Percentiles rank a stretch among this genome's conserved stretches.
Conservation (phyloP, 148 eudicot species). For the Fagopyrum tataricum region DNA sequence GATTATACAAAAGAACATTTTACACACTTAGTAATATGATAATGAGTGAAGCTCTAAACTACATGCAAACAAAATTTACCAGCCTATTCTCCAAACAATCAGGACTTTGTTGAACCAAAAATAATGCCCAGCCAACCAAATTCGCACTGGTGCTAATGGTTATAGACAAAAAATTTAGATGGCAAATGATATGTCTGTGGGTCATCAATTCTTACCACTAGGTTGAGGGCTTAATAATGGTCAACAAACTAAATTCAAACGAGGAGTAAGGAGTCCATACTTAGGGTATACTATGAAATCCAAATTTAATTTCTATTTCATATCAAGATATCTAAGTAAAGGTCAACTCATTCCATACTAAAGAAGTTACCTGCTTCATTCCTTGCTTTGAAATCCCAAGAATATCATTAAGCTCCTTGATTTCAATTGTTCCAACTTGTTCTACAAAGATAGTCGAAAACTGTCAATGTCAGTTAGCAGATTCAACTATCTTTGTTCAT, state of each 20-base stretch:
- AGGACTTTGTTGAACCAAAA: not conserved
- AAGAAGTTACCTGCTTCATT: conserved; percentile 34
- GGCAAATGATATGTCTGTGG: not conserved
- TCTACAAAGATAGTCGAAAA: conserved; percentile 13
- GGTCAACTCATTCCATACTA: not conserved
- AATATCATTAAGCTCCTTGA: conserved; percentile 42
- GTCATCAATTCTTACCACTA: too few relatives aligned
- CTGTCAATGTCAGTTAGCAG: conserved; percentile 5
- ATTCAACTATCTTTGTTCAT: not conserved
- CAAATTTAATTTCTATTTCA: not conserved
- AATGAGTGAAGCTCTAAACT: too few relatives aligned
- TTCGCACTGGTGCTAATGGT: not conserved
- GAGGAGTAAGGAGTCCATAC: not conserved
- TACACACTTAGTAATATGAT: too few relatives aligned
- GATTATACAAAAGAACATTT: too few relatives aligned
- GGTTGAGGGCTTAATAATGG: not conserved
- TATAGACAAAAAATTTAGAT: not conserved
- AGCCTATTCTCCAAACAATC: not conserved
- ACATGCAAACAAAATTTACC: not conserved
- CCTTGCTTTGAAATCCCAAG: conserved; percentile 45
- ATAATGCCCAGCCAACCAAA: not conserved
- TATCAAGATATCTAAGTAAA: not conserved
- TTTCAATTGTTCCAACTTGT: conserved; percentile 26
- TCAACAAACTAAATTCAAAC: not conserved
- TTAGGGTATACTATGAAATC: not conserved